Evolutionary conservation across 306 rosid species (phyloP).

Genomic region (Quercus suber): DNA sequence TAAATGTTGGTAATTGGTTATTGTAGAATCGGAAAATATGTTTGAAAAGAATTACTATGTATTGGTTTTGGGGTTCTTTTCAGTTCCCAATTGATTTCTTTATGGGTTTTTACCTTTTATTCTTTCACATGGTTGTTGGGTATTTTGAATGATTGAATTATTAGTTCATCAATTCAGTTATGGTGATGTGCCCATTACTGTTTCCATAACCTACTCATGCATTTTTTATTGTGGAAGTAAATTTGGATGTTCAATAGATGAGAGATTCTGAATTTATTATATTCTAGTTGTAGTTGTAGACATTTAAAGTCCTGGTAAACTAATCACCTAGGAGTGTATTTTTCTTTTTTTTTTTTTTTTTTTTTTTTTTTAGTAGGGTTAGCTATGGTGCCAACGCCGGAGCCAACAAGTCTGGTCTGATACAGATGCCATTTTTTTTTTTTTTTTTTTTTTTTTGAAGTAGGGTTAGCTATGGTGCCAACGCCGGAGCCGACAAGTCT

Average conservation of each 20-base stretch:
- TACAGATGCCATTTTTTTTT: conserved; percentile 52
- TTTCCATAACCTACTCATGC: background rate
- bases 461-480: background rate
- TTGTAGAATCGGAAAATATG: background rate
- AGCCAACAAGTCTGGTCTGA: conserved; percentile 38
- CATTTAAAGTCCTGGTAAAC: background rate
- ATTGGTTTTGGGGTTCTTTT: background rate
- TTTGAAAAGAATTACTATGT: background rate
- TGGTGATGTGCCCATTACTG: background rate
- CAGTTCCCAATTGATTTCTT: background rate
- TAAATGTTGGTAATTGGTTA: background rate
- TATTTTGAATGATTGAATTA: background rate
- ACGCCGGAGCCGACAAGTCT: conserved; percentile 56
- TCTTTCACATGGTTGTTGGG: background rate
- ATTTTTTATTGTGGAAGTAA: background rate
- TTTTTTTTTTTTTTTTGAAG: background rate
- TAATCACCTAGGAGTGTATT: background rate
- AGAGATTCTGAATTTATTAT: background rate
- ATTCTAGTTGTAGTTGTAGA: background rate
- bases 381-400: conserved; percentile 39
- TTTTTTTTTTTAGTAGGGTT: background rate
- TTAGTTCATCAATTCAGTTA: background rate
- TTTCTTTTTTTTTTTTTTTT: background rate
- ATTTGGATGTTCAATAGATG: background rate
- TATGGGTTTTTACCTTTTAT: background rate